These are phyloP conservation scores for Phialophora chinensis DNA, from an alignment of 2,329 filamentous ascomycete species.

Conservation along the genomic window DNA sequence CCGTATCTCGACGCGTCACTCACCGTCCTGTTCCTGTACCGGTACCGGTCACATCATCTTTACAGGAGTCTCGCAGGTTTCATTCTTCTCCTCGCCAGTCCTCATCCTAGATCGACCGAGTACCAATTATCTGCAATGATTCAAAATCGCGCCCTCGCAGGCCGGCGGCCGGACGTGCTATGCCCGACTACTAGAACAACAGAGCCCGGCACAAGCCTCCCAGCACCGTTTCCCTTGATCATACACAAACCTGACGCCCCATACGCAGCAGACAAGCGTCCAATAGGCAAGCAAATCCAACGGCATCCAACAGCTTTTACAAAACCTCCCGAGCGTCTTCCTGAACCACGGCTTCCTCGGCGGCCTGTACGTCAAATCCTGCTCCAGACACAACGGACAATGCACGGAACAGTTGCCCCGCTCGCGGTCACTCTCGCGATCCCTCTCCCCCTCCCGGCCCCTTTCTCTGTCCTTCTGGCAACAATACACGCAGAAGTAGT, in stretches of 20 bases:
- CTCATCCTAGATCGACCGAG: neutral
- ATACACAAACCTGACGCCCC: conserved; percentile 8
- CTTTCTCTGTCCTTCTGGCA: neutral
- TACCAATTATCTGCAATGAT: neutral
- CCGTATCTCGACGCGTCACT: neutral
- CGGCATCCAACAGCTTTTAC: conserved; percentile 1
- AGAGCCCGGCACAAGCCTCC: conserved; percentile 4
- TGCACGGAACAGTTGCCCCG: conserved; percentile 17
- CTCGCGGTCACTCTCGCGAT: neutral
- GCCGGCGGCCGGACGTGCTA: neutral
- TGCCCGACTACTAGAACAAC: neutral
- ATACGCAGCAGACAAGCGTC: conserved; percentile 12
- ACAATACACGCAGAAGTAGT: conserved; percentile 31
- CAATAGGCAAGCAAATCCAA: conserved; percentile 14
- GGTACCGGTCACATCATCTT: too few species aligned
- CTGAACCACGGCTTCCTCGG: conserved; percentile 23
- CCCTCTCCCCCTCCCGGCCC: neutral
- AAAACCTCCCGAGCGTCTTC: conserved; percentile 1
- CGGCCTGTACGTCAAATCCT: conserved; percentile 27
- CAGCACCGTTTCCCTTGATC: conserved; percentile 14
- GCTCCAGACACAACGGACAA: conserved; percentile 32
- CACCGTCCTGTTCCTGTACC: too few species aligned
- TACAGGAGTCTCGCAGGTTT: neutral
- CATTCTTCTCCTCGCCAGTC: neutral
- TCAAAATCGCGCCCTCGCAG: neutral